These are phyloP conservation scores for Aquilaria agallochum DNA, from an alignment of 441 rosid species.

Conservation along the genomic window DNA sequence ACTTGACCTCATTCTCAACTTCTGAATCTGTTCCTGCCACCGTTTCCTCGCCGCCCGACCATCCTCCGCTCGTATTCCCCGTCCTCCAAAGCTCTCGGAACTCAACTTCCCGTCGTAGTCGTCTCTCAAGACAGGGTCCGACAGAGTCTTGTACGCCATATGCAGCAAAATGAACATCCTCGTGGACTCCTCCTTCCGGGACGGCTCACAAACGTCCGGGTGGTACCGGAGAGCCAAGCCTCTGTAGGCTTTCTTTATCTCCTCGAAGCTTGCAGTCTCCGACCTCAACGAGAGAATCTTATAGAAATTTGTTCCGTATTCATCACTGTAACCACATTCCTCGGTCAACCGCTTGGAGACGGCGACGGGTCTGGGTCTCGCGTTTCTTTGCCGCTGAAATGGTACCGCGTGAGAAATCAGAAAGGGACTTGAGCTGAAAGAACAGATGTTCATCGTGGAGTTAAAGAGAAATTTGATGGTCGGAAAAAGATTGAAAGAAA, in stretches of 20 bases:
- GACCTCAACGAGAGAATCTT: slow-evolving; percentile 9
- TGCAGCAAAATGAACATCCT: slow-evolving; percentile 9
- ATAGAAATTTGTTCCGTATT: slow-evolving; percentile 1
- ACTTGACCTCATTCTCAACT: slow-evolving; percentile 10
- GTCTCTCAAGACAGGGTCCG: slow-evolving; percentile 9
- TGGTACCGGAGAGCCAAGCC: slow-evolving; percentile 11
- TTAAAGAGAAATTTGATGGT: background rate
- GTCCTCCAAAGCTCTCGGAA: background rate
- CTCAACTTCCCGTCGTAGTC: slow-evolving; percentile 6
- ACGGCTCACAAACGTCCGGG: slow-evolving; percentile 16
- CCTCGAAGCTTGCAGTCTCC: background rate
- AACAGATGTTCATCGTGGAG: background rate
- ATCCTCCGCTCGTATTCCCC: background rate
- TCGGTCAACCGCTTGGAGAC: too few species aligned
- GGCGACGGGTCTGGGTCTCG: background rate
- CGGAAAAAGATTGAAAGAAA: background rate
- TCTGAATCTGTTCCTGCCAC: slow-evolving; percentile 13
- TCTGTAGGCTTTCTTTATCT: slow-evolving; percentile 14
- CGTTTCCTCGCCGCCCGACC: background rate
- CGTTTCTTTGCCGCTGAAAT: background rate
- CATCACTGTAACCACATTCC: too few species aligned
- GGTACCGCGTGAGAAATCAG: background rate
- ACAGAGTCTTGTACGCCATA: slow-evolving; percentile 12
- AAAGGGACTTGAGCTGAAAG: background rate
- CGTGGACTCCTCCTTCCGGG: slow-evolving; percentile 11